Evolutionary conservation across 768 basidiomycete species (phyloP).

Genomic region (Russula sp.): DNA sequence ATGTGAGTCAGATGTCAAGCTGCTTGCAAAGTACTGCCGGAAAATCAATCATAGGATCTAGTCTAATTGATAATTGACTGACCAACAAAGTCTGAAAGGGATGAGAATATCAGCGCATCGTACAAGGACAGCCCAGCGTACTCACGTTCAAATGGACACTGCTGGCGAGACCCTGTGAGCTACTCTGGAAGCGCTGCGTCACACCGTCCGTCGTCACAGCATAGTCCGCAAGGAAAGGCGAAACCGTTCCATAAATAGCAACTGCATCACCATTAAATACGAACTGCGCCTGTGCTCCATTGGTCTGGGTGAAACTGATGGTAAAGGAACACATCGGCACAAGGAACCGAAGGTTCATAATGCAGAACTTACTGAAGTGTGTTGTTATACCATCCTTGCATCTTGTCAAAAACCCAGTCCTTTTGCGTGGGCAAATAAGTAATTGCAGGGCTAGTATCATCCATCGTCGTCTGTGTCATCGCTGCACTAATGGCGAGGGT

Average conservation of each 20-base stretch:
- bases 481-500: slow-evolving; percentile 48
- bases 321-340: slow-evolving; percentile 1
- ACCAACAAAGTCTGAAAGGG: slow-evolving; percentile 33
- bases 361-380: slow-evolving; percentile 45
- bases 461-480: slow-evolving; percentile 34
- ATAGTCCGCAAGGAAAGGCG: slow-evolving; percentile 50
- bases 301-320: slow-evolving; percentile 43
- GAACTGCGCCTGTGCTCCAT: slow-evolving; percentile 44
- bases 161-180: slow-evolving; percentile 38
- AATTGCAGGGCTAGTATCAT: slow-evolving; percentile 44
- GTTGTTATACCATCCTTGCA: slow-evolving; percentile 37
- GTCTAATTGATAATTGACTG: slow-evolving; percentile 16
- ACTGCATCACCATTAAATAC: slow-evolving; percentile 52
- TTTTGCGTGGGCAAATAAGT: slow-evolving; percentile 40
- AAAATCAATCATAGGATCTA: slow-evolving; percentile 2
- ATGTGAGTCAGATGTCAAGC: slow-evolving; percentile 42
- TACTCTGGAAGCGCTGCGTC: slow-evolving; percentile 38
- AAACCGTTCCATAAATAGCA: slow-evolving; percentile 52
- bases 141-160: slow-evolving; percentile 39
- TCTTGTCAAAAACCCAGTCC: slow-evolving; percentile 40
- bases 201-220: slow-evolving; percentile 47
- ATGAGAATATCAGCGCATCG: not conserved
- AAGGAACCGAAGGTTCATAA: not conserved
- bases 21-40: slow-evolving; percentile 43
- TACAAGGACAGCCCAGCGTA: not conserved